These are phyloP conservation scores for Hebeloma cylindrosporum DNA, from an alignment of 768 basidiomycete genomes.

Conservation along the genomic window DNA sequence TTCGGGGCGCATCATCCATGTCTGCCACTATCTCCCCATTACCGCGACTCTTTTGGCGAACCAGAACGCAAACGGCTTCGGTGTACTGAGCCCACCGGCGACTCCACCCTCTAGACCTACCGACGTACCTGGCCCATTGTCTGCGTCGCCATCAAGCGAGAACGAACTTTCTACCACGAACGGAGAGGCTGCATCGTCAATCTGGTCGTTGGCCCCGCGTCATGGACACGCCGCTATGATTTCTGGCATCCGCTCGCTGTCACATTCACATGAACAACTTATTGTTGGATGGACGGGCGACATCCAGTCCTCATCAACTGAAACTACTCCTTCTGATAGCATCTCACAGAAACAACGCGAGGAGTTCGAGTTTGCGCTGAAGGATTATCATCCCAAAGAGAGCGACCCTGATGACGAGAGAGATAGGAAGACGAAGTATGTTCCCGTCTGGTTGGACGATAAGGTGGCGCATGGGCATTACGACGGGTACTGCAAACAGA, in stretches of 20 bases:
- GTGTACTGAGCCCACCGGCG: constrained; percentile 70
- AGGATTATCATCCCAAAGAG: constrained; percentile 58
- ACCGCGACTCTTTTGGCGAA: constrained; percentile 53
- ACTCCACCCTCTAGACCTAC: constrained; percentile 65
- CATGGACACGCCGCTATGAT: constrained; percentile 96
- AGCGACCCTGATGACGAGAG: constrained; percentile 54
- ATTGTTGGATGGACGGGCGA: constrained; percentile 96
- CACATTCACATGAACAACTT: constrained; percentile 83
- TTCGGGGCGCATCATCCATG: constrained; percentile 88
- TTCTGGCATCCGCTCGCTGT: constrained; percentile 84
- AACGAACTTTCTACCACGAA: constrained; percentile 13
- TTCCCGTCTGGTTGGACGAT: constrained; percentile 91
- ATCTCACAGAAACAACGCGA: constrained; percentile 63
- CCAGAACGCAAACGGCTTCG: constrained; percentile 30
- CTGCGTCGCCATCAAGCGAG: constrained; percentile 14
- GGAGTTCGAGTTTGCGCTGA: constrained; percentile 65
- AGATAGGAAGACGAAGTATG: constrained; percentile 65
- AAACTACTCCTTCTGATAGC: constrained; percentile 46
- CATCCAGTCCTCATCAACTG: constrained; percentile 46
- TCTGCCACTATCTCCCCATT: constrained; percentile 88
- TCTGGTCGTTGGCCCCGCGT: constrained; percentile 77
- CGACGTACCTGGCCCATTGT: constrained; percentile 38
- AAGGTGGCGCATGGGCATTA: constrained; percentile 91
- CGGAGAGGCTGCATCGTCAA: constrained; percentile 10
- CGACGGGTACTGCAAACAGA: constrained; percentile 97